A percentile compares a stretch with the other conserved stretches of the same genome.
These are phyloP conservation scores for Rhododendron williamsianum DNA, from an alignment of 148 eudicot genomes.

Conservation along the genomic window DNA sequence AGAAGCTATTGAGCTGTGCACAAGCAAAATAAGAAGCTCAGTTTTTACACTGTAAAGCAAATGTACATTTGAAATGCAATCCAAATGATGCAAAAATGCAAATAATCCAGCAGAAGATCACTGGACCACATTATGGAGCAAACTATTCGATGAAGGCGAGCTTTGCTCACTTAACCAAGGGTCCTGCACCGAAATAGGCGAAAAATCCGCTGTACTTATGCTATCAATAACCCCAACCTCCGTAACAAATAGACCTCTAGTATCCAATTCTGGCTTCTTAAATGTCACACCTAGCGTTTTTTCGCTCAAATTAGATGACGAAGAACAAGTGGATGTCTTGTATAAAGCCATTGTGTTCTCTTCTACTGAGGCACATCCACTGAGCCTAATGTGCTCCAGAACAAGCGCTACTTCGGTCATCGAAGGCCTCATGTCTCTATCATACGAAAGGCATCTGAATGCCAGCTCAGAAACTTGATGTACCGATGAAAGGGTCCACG, in stretches of 20 bases:
- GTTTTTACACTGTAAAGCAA: neutral
- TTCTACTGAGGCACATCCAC: constrained; percentile 15
- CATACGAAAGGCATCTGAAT: constrained; percentile 43
- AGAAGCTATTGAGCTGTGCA: neutral
- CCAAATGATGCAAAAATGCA: neutral
- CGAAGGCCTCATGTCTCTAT: constrained; percentile 49
- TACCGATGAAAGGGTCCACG: constrained; percentile 27
- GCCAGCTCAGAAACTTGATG: constrained; percentile 48
- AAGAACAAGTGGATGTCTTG: constrained; percentile 20
- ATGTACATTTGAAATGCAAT: neutral
- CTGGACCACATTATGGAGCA: constrained; percentile 19
- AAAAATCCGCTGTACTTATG: constrained; percentile 7
- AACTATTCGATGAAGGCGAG: constrained; percentile 41
- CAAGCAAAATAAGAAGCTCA: neutral
- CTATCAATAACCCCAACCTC: neutral
- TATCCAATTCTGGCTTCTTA: constrained; percentile 5
- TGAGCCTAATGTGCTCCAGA: constrained; percentile 37
- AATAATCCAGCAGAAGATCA: neutral
- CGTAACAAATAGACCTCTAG: neutral
- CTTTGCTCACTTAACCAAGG: constrained; percentile 30
- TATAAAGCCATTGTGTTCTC: constrained; percentile 14
- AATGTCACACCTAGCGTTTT: constrained; percentile 5
- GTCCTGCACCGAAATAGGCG: constrained; percentile 24
- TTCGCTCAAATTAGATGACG: constrained; percentile 19
- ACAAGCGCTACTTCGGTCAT: constrained; percentile 49